A percentile compares a stretch with the other conserved stretches of the same genome.
Evolutionary conservation across 257 asterid genomes (phyloP).

Genomic region (Solanum chilense): DNA sequence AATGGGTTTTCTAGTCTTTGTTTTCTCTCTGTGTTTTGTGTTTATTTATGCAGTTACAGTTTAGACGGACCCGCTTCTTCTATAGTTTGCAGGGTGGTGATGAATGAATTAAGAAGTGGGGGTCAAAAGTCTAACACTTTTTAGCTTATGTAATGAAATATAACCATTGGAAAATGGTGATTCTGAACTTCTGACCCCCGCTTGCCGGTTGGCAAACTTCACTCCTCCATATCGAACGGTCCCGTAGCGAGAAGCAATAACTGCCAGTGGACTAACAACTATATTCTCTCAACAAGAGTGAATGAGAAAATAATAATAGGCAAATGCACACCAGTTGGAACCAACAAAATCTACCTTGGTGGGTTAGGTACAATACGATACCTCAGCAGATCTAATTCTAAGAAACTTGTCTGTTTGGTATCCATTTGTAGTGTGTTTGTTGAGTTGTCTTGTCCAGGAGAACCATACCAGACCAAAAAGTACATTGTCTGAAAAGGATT

Average conservation of each 20-base stretch:
- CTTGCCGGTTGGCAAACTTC: neutral
- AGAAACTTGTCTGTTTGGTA: neutral
- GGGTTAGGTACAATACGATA: slow-evolving; percentile 3
- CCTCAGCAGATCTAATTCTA: neutral
- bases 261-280: neutral
- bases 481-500: neutral
- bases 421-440: neutral
- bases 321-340: neutral
- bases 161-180: neutral
- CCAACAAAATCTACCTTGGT: slow-evolving; percentile 3
- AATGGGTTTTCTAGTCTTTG: neutral
- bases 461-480: neutral
- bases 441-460: neutral
- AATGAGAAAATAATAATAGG: neutral
- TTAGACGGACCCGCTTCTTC: neutral
- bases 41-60: neutral
- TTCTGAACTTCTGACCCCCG: neutral
- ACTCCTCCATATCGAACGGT: neutral
- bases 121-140: neutral
- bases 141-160: neutral
- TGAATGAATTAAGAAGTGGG: neutral
- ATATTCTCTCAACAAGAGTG: neutral
- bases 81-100: neutral
- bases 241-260: neutral
- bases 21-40: neutral